Conservation (phyloP, 768 basidiomycete species). For the Lactarius psammicola region DNA sequence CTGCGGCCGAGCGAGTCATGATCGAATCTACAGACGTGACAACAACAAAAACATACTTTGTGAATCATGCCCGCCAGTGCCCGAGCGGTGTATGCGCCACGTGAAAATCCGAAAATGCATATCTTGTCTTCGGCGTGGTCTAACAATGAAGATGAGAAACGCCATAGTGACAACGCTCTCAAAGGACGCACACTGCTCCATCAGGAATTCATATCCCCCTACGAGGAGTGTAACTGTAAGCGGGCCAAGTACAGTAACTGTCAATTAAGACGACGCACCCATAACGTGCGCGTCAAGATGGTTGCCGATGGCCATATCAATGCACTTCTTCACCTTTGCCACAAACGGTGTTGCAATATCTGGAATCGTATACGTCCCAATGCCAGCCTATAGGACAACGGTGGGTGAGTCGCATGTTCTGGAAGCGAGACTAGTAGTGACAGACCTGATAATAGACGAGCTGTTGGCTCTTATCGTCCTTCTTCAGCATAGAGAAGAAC, state of each 20-base stretch:
- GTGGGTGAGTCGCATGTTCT: not conserved
- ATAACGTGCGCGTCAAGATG: slow-evolving; percentile 70
- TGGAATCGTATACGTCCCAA: slow-evolving; percentile 68
- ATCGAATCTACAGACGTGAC: not conserved
- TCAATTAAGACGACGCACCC: slow-evolving; percentile 41
- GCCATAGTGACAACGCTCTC: not conserved
- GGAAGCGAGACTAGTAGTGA: not conserved
- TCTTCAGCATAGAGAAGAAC: slow-evolving; percentile 67
- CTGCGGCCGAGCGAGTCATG: slow-evolving; percentile 35
- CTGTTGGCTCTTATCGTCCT: slow-evolving; percentile 58
- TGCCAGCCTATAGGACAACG: slow-evolving; percentile 52
- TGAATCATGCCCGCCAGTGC: slow-evolving; percentile 76
- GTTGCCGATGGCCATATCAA: slow-evolving; percentile 60
- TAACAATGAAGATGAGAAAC: slow-evolving; percentile 31
- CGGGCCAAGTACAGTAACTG: too few species aligned
- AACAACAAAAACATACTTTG: slow-evolving; percentile 41
- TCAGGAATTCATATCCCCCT: slow-evolving; percentile 77
- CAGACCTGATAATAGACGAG: slow-evolving; percentile 73
- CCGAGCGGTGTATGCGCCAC: slow-evolving; percentile 70
- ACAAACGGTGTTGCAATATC: slow-evolving; percentile 58
- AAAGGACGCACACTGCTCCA: slow-evolving; percentile 62
- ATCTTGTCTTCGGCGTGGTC: slow-evolving; percentile 70
- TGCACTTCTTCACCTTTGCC: slow-evolving; percentile 51
- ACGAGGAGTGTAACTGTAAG: not conserved
- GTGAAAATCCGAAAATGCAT: slow-evolving; percentile 77